These are phyloP conservation scores for Gracilaria vermiculophylla DNA, from an alignment of 23 red algal genomes.

Conservation along the genomic window DNA sequence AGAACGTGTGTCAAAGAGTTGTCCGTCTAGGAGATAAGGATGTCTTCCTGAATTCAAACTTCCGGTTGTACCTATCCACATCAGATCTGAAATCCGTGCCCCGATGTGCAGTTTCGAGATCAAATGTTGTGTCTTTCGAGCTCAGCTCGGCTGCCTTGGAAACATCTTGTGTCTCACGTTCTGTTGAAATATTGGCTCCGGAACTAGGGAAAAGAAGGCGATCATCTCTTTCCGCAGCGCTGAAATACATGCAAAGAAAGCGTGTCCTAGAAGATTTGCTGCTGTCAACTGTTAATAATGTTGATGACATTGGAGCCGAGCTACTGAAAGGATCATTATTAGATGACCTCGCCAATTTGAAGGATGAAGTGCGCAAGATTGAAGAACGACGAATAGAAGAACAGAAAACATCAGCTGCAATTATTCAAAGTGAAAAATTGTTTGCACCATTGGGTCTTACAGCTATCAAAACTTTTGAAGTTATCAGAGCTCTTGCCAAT, in stretches of 20 bases:
- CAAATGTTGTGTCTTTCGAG: slow-evolving; percentile 63
- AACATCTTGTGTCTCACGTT: slow-evolving; percentile 40
- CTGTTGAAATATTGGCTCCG: slow-evolving; percentile 43
- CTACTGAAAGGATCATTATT: slow-evolving; percentile 47
- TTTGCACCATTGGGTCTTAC: slow-evolving; percentile 35
- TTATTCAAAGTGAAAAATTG: background rate
- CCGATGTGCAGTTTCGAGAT: slow-evolving; percentile 37
- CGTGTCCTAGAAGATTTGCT: slow-evolving; percentile 46
- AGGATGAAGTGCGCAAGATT: slow-evolving; percentile 48
- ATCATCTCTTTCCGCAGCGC: slow-evolving; percentile 6
- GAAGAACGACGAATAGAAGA: slow-evolving; percentile 27
- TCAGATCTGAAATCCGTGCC: slow-evolving; percentile 31
- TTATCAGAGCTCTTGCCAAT: background rate
- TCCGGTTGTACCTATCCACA: slow-evolving; percentile 27
- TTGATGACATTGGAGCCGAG: slow-evolving; percentile 43
- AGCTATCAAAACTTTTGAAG: slow-evolving; percentile 39
- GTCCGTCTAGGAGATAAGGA: slow-evolving; percentile 64
- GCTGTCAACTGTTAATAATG: slow-evolving; percentile 44
- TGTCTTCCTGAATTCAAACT: slow-evolving; percentile 56
- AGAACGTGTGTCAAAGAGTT: slow-evolving; percentile 54
- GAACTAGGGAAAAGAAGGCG: slow-evolving; percentile 30
- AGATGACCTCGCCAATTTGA: slow-evolving; percentile 35
- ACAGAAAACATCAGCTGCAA: background rate
- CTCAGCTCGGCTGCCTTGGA: slow-evolving; percentile 48
- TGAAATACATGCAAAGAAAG: slow-evolving; percentile 49